Evolutionary conservation across 75 land plant species (phyloP).

Genomic region (Ceratopteris richardii): DNA sequence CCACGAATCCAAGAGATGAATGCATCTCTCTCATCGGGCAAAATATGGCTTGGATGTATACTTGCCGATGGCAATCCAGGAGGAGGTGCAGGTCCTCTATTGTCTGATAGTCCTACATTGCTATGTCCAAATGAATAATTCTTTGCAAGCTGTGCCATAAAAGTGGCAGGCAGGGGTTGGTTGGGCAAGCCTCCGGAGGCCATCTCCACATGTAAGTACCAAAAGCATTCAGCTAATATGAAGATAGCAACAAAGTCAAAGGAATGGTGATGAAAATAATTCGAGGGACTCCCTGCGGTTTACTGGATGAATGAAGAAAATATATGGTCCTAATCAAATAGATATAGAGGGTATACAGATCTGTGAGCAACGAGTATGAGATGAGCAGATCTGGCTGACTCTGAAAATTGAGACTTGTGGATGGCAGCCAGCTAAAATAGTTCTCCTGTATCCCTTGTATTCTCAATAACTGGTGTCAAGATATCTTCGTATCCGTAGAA

Average conservation of each 20-base stretch:
- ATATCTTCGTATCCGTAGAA: background rate
- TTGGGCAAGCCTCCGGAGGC: slow-evolving; percentile 18
- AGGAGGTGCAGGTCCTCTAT: background rate
- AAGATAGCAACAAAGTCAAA: background rate
- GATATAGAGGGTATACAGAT: background rate
- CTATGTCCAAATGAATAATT: background rate
- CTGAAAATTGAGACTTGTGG: too few relatives aligned
- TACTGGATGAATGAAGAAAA: too few relatives aligned
- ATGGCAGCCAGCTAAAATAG: too few relatives aligned
- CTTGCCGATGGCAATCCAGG: background rate
- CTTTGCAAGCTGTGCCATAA: background rate
- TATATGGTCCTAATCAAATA: too few relatives aligned
- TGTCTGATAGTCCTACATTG: background rate
- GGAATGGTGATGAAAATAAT: background rate
- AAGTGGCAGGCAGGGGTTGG: background rate
- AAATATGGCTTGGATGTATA: slow-evolving; percentile 6
- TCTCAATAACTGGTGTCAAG: background rate
- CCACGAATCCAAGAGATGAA: slow-evolving; percentile 63
- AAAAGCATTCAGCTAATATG: slow-evolving; percentile 1
- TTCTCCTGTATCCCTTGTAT: too few relatives aligned
- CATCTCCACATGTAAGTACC: slow-evolving; percentile 14
- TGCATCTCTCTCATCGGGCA: slow-evolving; percentile 58
- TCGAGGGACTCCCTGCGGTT: too few relatives aligned
- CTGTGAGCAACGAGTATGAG: background rate
- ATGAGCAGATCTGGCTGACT: background rate